Evolutionary conservation across 768 basidiomycete species (phyloP), one percentile per base, ranked within the genome.

Genomic region (Chiua virens): DNA sequence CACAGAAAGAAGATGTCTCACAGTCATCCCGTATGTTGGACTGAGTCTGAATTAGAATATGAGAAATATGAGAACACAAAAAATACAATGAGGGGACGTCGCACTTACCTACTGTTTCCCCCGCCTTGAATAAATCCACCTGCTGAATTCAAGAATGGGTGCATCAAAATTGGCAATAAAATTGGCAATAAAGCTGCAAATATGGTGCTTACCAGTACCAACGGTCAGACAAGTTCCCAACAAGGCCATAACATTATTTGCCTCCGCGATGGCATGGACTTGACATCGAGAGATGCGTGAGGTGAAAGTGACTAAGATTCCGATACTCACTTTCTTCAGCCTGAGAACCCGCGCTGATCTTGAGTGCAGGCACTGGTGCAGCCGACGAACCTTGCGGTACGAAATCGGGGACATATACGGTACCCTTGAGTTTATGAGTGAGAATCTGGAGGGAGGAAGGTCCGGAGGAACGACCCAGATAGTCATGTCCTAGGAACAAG

Each of bases 101-200:
- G 22, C 1, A 47, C 55, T 50, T 18, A 62, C 36, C 68, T 61
- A 42, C 75, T 71, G 42, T 79, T 74, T 1, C 80, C 78, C 1
- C 76, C 79, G 18, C 77, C 80, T 43, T 71, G 68, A 3, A 76
- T 52, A 73, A 75, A 81, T 2, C 80, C 78, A 21, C 75, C 79
- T 3, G 56, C 48, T 50, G 2, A 36, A 8, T 8, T 5, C 17
- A 37, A 21, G 5, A 6, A 0, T 46, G n/a, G 43, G 27, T 35
- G 25, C 14, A n/a, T 13, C 4, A 21, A 23, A 14, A 27, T 4
- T 4, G 37, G 20, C 7, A 38, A 27, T 5, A n/a, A 6, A 32
- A 17, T n/a, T n/a, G n/a, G n/a, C n/a, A n/a, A n/a, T n/a, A n/a
- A n/a, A 27, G 8, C 9, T 8, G 5, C 8, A 32, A 5, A 36